Base-by-base conservation (phyloP, 2,329 filamentous ascomycete genomes). In the Plenodomus lindquistii region DNA sequence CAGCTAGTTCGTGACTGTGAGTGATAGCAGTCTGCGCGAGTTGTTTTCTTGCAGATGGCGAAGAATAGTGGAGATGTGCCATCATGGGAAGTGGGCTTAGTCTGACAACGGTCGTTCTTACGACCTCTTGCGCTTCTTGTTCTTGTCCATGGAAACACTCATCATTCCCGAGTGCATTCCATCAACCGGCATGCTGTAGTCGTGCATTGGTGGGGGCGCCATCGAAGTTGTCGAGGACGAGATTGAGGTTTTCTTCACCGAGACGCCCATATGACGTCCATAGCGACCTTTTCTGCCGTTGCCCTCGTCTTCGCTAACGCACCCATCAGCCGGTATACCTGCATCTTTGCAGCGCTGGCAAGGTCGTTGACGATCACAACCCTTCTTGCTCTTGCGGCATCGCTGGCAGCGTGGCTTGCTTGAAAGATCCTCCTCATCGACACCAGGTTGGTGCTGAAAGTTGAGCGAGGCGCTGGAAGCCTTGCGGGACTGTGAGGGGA, bases 361-460 rank as follows among this genome's bases (percentile, higher is more conserved):
- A 21, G 94, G 94, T 34, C 94, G 87, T 75, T 97, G 94, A 49
- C 94, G 87, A 77, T 99, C 94, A 70, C 94, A 99, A 11, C 94
- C 94, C 77, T 99, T 99, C 81, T 99, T 99, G 77, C 93, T 97
- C 84, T 99, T 99, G 66, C 94, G 88, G 80, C 94, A 99, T 49
- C 94, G 88, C 73, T 99, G 94, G 79, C 94, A 99, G 55, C 94
- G 91, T 47, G 94, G 94, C 76, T 97, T 97, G 59, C 88, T 92
- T 0, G 93, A 97, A 17, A 97, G 78, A 48, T 97, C 92, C 58
- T 97, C 92, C 58, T 96, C 90, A 59, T 91, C 90, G 24, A 79
- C 78, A 40, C 79, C 82, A 35, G 84, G 75, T 54, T 81, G 81
- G 56, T 83, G 78, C 62, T 85, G 82, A 67, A 85, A 84, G 65